phyloP scores from a whole-genome alignment of 108 stramenopile genomes.

The Cyclotella cryptica region DNA sequence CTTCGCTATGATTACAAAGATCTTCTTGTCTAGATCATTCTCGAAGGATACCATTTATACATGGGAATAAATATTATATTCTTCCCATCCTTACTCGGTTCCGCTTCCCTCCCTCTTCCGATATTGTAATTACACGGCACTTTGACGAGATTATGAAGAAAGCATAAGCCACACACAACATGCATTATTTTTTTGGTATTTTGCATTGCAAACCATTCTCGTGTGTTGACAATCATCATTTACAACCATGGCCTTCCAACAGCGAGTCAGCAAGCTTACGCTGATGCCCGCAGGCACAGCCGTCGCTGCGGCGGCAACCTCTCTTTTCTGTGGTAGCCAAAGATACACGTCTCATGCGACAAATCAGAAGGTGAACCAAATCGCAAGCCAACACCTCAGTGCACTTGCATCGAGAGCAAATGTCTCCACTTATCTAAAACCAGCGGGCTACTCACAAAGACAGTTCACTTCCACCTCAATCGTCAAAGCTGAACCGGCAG shows the following conservation, averaged over 20 bases:
- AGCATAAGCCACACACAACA: too few relatives aligned
- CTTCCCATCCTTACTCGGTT: too few relatives aligned
- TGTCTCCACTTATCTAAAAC: background rate
- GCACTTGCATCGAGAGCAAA: slow-evolving; percentile 4
- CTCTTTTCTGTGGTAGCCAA: slow-evolving; percentile 14
- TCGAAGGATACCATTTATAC: too few relatives aligned
- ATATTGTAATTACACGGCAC: too few relatives aligned
- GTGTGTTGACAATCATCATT: background rate
- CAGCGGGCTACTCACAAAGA: background rate
- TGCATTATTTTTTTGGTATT: too few relatives aligned
- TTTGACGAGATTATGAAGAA: too few relatives aligned
- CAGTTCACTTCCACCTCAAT: background rate
- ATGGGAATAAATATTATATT: too few relatives aligned
- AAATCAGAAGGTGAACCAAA: slow-evolving; percentile 19
- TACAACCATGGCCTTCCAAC: slow-evolving; percentile 20
- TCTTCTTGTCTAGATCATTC: too few relatives aligned
- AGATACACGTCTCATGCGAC: slow-evolving; percentile 19
- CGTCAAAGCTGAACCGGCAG: background rate
- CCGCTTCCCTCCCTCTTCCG: too few relatives aligned
- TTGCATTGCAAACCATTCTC: too few relatives aligned
- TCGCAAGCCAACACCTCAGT: slow-evolving; percentile 10
- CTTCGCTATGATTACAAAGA: too few relatives aligned
- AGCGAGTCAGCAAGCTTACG: slow-evolving; percentile 11
- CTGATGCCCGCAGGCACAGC: slow-evolving; percentile 21
- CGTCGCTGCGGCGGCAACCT: slow-evolving; percentile 29